Conservation (phyloP, 2,329 filamentous ascomycete species). For the Trichoderma breve region DNA sequence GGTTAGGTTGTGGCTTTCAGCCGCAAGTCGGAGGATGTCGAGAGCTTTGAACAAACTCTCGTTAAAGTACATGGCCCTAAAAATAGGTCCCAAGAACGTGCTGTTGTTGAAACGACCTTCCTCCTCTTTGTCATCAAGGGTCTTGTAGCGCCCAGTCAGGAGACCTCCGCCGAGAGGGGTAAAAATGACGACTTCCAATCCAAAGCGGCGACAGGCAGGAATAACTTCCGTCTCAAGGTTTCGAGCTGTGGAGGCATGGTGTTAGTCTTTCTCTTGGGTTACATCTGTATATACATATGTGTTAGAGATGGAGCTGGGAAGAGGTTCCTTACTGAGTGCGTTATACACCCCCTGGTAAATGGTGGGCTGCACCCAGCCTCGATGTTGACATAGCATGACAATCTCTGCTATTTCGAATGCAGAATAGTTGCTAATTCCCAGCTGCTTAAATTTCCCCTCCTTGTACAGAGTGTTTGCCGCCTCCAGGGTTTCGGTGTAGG, state of each 20-base stretch:
- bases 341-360: conserved; percentile 82
- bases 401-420: conserved; percentile 80
- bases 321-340: conserved; percentile 48
- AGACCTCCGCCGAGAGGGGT: conserved; percentile 12
- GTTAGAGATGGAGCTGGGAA: neutral
- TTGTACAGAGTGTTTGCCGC: conserved; percentile 9
- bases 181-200: conserved; percentile 12
- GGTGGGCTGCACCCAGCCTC: conserved; percentile 72
- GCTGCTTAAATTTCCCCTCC: conserved; percentile 67
- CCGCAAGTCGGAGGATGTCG: conserved; percentile 59
- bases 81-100: neutral
- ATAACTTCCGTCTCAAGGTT: conserved; percentile 68
- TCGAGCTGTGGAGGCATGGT: conserved; percentile 38
- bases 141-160: conserved; percentile 4
- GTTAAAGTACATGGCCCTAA: conserved; percentile 54
- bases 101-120: neutral
- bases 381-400: conserved; percentile 67
- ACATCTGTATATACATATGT: neutral
- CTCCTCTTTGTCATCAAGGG: neutral
- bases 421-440: conserved; percentile 75
- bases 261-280: neutral
- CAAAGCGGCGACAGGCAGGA: conserved; percentile 41
- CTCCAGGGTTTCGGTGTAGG: conserved; percentile 10
- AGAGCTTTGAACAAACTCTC: conserved; percentile 58
- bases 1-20: conserved; percentile 61